Conservation (phyloP, 2,329 filamentous ascomycete species). For the Fusarium torreyae region DNA sequence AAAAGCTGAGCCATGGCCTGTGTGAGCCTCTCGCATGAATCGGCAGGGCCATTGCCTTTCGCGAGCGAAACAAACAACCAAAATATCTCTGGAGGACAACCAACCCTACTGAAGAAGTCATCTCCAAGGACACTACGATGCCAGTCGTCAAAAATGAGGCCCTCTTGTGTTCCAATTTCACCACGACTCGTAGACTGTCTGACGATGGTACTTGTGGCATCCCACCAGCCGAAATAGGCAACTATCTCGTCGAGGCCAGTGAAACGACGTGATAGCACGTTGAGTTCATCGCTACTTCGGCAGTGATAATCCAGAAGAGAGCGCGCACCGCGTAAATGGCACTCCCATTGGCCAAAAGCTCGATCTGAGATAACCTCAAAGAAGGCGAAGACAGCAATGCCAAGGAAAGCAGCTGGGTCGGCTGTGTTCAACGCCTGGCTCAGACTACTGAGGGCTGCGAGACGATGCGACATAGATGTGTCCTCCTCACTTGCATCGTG, state of each 20-base stretch:
- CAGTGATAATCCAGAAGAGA: slow-evolving; percentile 60
- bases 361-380: slow-evolving; percentile 61
- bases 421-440: slow-evolving; percentile 57
- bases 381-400: slow-evolving; percentile 61
- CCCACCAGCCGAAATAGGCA: slow-evolving; percentile 59
- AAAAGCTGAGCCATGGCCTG: slow-evolving; percentile 50
- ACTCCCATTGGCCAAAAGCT: slow-evolving; percentile 57
- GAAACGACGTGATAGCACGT: slow-evolving; percentile 52
- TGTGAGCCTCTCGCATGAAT: slow-evolving; percentile 33
- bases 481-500: slow-evolving; percentile 10
- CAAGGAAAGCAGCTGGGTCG: slow-evolving; percentile 60
- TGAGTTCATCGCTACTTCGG: slow-evolving; percentile 52
- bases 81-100: slow-evolving; percentile 57
- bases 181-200: slow-evolving; percentile 19
- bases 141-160: slow-evolving; percentile 59
- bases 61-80: slow-evolving; percentile 55
- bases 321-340: slow-evolving; percentile 58
- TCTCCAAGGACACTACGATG: slow-evolving; percentile 55
- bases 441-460: slow-evolving; percentile 56
- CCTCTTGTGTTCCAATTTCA: not conserved
- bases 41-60: slow-evolving; percentile 30
- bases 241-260: slow-evolving; percentile 57
- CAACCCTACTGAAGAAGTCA: slow-evolving; percentile 56
- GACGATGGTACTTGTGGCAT: slow-evolving; percentile 53
- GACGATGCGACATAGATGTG: slow-evolving; percentile 42